Percentiles rank a stretch among this genome's conserved stretches.
These are phyloP conservation scores for Curvularia lunata DNA, from an alignment of 2,329 filamentous ascomycete genomes.

Conservation along the genomic window DNA sequence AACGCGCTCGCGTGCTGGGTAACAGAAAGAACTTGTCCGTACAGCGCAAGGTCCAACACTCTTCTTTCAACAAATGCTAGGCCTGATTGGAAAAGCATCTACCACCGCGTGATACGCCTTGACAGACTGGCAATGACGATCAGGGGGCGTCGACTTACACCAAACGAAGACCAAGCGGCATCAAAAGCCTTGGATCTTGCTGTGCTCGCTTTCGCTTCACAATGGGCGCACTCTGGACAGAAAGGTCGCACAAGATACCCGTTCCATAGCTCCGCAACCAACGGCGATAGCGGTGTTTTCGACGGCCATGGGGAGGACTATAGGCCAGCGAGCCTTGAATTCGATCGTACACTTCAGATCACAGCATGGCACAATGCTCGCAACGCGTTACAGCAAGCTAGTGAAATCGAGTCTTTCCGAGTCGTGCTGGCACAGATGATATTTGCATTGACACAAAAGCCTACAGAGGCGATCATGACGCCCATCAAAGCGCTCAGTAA, in stretches of 20 bases:
- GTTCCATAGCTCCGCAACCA: slow-evolving; percentile 25
- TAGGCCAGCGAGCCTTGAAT: slow-evolving; percentile 20
- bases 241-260: slow-evolving; percentile 40
- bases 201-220: slow-evolving; percentile 61
- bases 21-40: slow-evolving; percentile 61
- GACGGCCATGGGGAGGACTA: slow-evolving; percentile 8
- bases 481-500: neutral
- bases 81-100: slow-evolving; percentile 59
- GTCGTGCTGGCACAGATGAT: slow-evolving; percentile 55
- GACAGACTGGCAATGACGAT: slow-evolving; percentile 54
- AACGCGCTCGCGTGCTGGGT: slow-evolving; percentile 62
- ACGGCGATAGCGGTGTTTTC: slow-evolving; percentile 18
- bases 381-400: slow-evolving; percentile 47
- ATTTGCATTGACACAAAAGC: slow-evolving; percentile 55
- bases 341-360: slow-evolving; percentile 49
- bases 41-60: slow-evolving; percentile 45
- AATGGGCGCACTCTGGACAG: slow-evolving; percentile 52
- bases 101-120: slow-evolving; percentile 57
- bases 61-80: slow-evolving; percentile 46
- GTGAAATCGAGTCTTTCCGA: slow-evolving; percentile 54
- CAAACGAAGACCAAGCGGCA: slow-evolving; percentile 53
- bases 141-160: slow-evolving; percentile 52
- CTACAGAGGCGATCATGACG: slow-evolving; percentile 32
- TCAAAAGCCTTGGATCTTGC: slow-evolving; percentile 56
- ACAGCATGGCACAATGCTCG: slow-evolving; percentile 54